Percentiles rank a stretch among this genome's conserved stretches.
phyloP scores from a whole-genome alignment of 2,329 filamentous ascomycete species.

The Pestalotiopsis sp. region DNA sequence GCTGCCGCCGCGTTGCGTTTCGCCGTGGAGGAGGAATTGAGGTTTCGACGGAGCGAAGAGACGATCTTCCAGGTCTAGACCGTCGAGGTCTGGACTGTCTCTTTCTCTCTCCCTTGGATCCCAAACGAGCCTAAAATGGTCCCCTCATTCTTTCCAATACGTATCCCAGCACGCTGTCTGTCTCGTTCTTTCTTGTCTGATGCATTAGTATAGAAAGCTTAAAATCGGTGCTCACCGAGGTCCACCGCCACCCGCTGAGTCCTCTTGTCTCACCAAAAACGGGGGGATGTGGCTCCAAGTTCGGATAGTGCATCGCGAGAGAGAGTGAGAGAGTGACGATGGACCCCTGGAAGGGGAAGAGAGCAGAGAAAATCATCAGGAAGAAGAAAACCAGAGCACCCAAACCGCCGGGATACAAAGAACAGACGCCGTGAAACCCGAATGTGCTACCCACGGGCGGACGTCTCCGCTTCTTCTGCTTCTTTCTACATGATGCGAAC shows the following conservation, averaged over 20 bases:
- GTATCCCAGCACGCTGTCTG: neutral
- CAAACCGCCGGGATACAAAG: neutral
- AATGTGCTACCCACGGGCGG: neutral
- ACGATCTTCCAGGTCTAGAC: neutral
- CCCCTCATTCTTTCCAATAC: neutral
- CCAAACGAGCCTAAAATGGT: neutral
- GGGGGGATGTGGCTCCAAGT: neutral
- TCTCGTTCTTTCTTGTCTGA: neutral
- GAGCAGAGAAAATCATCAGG: neutral
- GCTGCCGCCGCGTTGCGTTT: too few species aligned
- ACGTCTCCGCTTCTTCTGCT: neutral
- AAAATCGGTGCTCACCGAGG: slow-evolving; percentile 2
- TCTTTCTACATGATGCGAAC: neutral
- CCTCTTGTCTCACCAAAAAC: neutral
- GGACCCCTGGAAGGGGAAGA: neutral
- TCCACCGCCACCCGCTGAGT: neutral
- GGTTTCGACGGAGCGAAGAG: neutral
- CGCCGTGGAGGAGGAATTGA: neutral
- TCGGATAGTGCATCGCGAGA: neutral
- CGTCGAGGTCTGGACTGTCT: neutral
- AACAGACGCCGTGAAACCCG: neutral
- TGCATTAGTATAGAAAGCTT: slow-evolving; percentile 1
- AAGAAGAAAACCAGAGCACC: neutral
- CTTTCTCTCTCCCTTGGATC: too few species aligned
- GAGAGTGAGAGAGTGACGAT: neutral